These are phyloP conservation scores for Penicillium griseofulvum DNA, from an alignment of 2,329 filamentous ascomycete genomes.

Conservation along the genomic window DNA sequence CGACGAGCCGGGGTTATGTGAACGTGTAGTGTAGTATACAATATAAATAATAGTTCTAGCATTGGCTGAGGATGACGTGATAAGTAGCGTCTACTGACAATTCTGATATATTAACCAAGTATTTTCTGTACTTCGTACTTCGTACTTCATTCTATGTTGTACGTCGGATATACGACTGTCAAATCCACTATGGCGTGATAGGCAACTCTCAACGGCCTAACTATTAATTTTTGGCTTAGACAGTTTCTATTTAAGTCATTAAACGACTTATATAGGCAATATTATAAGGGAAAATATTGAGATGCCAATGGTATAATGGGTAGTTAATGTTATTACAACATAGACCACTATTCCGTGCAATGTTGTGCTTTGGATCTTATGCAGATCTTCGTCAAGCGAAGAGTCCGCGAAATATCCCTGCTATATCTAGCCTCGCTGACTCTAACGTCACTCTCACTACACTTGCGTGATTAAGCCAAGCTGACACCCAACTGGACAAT, in stretches of 20 bases:
- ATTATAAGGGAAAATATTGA: no score
- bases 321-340: not conserved
- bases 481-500: not conserved
- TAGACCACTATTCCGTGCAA: not conserved
- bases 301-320: not conserved
- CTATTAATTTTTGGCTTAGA: no score
- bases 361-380: not conserved
- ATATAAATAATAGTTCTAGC: not conserved
- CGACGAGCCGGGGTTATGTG: conserved; percentile 2
- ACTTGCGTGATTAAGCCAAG: conserved; percentile 28
- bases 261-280: no score
- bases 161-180: not conserved
- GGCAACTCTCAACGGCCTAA: no score
- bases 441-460: conserved; percentile 24
- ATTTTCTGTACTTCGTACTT: no score
- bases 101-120: not conserved
- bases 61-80: conserved; percentile 2
- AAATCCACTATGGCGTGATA: not conserved
- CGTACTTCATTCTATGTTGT: no score
- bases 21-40: not conserved
- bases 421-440: not conserved
- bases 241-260: no score
- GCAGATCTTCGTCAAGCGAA: not conserved
- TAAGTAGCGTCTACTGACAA: not conserved
- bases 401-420: not conserved